These are phyloP conservation scores for Penicillium desertorum DNA, from an alignment of 495 filamentous ascomycete species.

Conservation along the genomic window DNA sequence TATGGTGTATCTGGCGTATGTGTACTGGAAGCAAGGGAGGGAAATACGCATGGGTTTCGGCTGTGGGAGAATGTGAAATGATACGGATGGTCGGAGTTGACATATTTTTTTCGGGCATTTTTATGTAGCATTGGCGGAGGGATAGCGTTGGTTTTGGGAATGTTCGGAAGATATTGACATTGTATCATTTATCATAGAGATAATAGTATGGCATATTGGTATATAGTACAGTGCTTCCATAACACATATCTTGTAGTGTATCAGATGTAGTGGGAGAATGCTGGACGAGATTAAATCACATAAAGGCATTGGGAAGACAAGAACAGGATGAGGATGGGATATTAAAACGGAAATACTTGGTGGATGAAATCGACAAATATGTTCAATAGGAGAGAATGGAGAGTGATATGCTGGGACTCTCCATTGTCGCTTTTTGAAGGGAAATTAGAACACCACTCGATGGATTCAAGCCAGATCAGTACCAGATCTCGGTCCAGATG, in stretches of 20 bases:
- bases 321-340: not conserved
- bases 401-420: not conserved
- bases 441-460: not conserved
- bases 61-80: not conserved
- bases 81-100: not conserved
- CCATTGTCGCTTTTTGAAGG: not conserved
- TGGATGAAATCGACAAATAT: constrained; percentile 7
- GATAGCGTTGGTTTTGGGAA: not conserved
- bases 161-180: constrained; percentile 16
- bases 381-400: constrained; percentile 14
- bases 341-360: constrained; percentile 9
- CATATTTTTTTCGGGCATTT: not conserved
- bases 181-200: constrained; percentile 15
- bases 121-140: not conserved
- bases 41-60: not conserved
- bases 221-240: constrained; percentile 15
- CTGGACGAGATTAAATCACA: constrained; percentile 23
- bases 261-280: not conserved
- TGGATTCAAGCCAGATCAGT: constrained; percentile 10
- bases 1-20: not conserved
- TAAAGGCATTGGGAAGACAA: constrained; percentile 12
- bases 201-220: constrained; percentile 8
- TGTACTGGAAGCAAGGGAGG: not conserved
- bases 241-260: not conserved
- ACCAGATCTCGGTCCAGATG: constrained; percentile 50